Percentiles rank a stretch among this genome's conserved stretches.
Conservation (phyloP, 2,329 filamentous ascomycete genomes). For the Lasiodiplodia gonubiensis region DNA sequence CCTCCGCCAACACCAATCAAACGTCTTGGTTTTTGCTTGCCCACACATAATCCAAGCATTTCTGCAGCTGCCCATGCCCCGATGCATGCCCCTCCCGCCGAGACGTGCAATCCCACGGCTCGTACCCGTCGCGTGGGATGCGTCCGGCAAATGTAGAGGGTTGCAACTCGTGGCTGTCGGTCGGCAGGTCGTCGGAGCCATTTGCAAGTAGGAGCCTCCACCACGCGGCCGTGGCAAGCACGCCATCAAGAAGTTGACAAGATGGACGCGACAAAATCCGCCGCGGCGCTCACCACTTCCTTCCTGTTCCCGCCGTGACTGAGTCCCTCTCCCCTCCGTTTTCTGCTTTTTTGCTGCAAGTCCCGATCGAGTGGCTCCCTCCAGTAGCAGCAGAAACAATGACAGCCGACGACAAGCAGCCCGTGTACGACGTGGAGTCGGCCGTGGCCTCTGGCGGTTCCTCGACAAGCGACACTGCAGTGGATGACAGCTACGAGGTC, state of each 20-base stretch:
- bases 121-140: not conserved
- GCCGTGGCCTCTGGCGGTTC: slow-evolving; percentile 1
- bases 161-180: not conserved
- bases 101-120: not conserved
- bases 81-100: not conserved
- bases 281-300: not conserved
- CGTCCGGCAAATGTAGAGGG: not conserved
- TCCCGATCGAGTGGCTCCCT: not conserved
- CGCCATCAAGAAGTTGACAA: slow-evolving; percentile 20
- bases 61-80: not conserved
- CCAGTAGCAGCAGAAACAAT: not conserved
- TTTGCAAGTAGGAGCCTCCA: not conserved
- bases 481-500: slow-evolving; percentile 42
- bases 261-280: not conserved
- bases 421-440: slow-evolving; percentile 23
- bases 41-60: not conserved
- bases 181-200: not conserved
- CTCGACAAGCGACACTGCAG: slow-evolving; percentile 7
- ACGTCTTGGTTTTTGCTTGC: not conserved
- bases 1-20: slow-evolving; percentile 24
- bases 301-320: not conserved
- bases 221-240: slow-evolving; percentile 26
- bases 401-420: slow-evolving; percentile 4
- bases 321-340: not conserved
- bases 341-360: not conserved